phyloP scores from a whole-genome alignment of 257 asterid species.

The Ilex asprella region DNA sequence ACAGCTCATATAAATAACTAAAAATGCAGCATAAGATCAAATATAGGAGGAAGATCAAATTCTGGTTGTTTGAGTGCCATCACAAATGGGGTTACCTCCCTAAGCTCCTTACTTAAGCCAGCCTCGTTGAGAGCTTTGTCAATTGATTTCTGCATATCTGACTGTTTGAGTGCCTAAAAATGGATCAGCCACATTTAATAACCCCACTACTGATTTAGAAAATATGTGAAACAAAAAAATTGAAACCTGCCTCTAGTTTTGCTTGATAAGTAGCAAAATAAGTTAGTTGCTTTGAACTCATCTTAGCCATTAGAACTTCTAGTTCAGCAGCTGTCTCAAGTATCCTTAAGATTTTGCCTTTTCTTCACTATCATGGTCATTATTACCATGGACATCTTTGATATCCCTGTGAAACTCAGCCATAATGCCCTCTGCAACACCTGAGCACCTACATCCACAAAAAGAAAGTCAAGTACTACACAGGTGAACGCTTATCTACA shows the following conservation, averaged over 20 bases:
- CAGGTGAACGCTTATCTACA: background rate
- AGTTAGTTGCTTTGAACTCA: slow-evolving; percentile 75
- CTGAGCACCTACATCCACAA: slow-evolving; percentile 47
- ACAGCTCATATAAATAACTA: background rate
- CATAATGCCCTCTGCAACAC: slow-evolving; percentile 65
- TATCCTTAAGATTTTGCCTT: slow-evolving; percentile 85
- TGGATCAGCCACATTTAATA: slow-evolving; percentile 15
- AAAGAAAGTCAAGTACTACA: background rate
- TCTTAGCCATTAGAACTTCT: slow-evolving; percentile 92
- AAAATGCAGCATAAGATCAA: background rate
- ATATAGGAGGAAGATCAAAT: too few relatives aligned
- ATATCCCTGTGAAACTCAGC: slow-evolving; percentile 58
- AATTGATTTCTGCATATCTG: slow-evolving; percentile 55
- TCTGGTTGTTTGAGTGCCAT: slow-evolving; percentile 29
- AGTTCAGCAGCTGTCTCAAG: slow-evolving; percentile 99
- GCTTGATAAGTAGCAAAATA: slow-evolving; percentile 73
- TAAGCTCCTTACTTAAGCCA: slow-evolving; percentile 65
- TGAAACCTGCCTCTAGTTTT: slow-evolving; percentile 66
- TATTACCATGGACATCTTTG: slow-evolving; percentile 29
- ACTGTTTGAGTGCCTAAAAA: slow-evolving; percentile 56
- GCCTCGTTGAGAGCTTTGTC: slow-evolving; percentile 75
- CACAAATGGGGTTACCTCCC: slow-evolving; percentile 81
- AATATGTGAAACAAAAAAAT: slow-evolving; percentile 10
- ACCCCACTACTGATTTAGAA: slow-evolving; percentile 3
- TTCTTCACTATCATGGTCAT: slow-evolving; percentile 66